Evolutionary conservation across 192 early-diverging fungal species (phyloP).

Genomic region (Coemansia sp.): DNA sequence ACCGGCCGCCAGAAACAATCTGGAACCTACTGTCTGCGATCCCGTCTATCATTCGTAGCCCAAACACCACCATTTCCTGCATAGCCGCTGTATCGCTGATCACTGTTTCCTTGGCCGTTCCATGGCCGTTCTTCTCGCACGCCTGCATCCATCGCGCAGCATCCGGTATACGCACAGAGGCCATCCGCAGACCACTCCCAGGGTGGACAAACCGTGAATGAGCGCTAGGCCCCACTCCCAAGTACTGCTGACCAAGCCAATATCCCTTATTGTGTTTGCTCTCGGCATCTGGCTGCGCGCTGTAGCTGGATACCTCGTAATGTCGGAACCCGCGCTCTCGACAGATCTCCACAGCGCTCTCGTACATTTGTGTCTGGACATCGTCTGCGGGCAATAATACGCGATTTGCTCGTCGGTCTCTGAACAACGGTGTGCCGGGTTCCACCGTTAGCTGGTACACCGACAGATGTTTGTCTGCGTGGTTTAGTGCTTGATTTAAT

Average conservation of each 20-base stretch:
- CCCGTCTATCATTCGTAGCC: constrained; percentile 54
- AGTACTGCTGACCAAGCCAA: constrained; percentile 58
- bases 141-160: constrained; percentile 26
- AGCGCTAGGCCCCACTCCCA: constrained; percentile 62
- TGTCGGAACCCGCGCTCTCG: constrained; percentile 33
- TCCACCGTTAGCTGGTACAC: constrained; percentile 61
- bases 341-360: constrained; percentile 32
- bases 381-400: constrained; percentile 25
- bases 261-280: constrained; percentile 56
- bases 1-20: constrained; percentile 13
- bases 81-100: constrained; percentile 13
- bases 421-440: constrained; percentile 55
- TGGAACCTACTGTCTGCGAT: constrained; percentile 24
- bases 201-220: constrained; percentile 56
- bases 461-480: constrained; percentile 50
- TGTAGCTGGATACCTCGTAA: constrained; percentile 61
- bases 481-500: constrained; percentile 28
- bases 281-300: constrained; percentile 10
- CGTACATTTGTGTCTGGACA: constrained; percentile 50
- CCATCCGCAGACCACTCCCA: constrained; percentile 10
- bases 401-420: constrained; percentile 27
- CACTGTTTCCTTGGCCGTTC: constrained; percentile 8
- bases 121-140: constrained; percentile 35
- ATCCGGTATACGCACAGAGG: constrained; percentile 33
- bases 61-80: constrained; percentile 53